A percentile compares a stretch with the other conserved stretches of the same genome.
phyloP scores from a whole-genome alignment of 106 monocot genomes.

The Ottelia alismoides region DNA sequence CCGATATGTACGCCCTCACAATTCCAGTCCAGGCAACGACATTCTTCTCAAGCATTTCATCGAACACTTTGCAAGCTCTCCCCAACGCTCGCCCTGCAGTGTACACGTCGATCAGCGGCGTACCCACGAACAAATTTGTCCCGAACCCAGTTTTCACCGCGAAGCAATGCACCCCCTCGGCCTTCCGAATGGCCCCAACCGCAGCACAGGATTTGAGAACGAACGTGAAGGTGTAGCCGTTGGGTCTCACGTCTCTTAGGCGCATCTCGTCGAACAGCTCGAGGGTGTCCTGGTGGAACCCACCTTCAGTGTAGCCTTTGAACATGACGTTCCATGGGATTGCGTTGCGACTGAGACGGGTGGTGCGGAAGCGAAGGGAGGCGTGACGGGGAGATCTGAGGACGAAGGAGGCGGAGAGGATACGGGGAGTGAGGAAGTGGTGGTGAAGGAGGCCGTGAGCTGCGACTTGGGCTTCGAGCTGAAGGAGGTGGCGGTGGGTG shows the following conservation, averaged over 20 bases:
- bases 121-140: constrained; percentile 27
- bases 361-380: no score
- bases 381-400: no score
- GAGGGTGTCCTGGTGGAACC: no score
- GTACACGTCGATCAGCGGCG: constrained; percentile 43
- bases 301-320: no score
- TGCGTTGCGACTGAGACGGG: no score
- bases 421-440: no score
- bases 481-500: no score
- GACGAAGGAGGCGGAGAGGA: no score
- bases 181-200: constrained; percentile 2
- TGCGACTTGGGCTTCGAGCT: no score
- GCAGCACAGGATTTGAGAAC: constrained; percentile 34
- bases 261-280: constrained; percentile 34
- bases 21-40: constrained; percentile 38
- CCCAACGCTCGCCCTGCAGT: constrained; percentile 3
- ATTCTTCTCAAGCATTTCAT: constrained; percentile 32
- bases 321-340: no score
- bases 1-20: constrained; percentile 17
- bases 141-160: constrained; percentile 31
- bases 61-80: constrained; percentile 30
- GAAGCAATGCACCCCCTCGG: constrained; percentile 30
- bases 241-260: constrained; percentile 18
- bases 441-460: no score
- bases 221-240: constrained; percentile 38